These are phyloP conservation scores for Erigeron canadensis DNA, from an alignment of 129 eudicot species.

Conservation along the genomic window DNA sequence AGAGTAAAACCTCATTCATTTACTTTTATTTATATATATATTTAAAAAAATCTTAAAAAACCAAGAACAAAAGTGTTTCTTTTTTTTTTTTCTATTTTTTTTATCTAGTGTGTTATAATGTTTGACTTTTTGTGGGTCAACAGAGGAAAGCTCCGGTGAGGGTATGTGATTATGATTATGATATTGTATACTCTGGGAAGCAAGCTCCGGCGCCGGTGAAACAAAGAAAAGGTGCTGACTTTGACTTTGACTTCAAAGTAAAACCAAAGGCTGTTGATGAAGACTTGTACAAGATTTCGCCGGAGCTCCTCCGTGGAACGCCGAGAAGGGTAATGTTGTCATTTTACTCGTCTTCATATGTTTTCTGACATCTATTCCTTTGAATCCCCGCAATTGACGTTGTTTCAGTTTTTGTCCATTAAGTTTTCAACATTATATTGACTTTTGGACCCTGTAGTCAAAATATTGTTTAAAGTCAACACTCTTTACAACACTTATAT, in stretches of 20 bases:
- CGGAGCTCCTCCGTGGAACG: slow-evolving; percentile 72
- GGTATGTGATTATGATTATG: slow-evolving; percentile 49
- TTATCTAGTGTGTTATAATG: not conserved
- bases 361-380: slow-evolving; percentile 26
- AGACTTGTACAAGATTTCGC: slow-evolving; percentile 87
- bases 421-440: slow-evolving; percentile 9
- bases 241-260: not conserved
- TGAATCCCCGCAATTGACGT: slow-evolving; percentile 36
- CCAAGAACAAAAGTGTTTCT: not conserved
- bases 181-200: slow-evolving; percentile 32
- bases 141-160: slow-evolving; percentile 50
- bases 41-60: not conserved
- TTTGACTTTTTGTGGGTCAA: not conserved
- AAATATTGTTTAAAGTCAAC: slow-evolving; percentile 13
- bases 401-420: slow-evolving; percentile 15
- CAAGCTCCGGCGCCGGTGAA: slow-evolving; percentile 37
- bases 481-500: too few species aligned
- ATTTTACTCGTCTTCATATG: not conserved
- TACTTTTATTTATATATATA: not conserved
- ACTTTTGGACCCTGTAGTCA: slow-evolving; percentile 17
- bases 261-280: slow-evolving; percentile 80
- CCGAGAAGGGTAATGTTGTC: slow-evolving; percentile 55
- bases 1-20: too few species aligned
- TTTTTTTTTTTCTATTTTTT: not conserved
- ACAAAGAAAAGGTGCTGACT: not conserved